Percentiles rank a stretch among this genome's conserved stretches.
Conservation (phyloP, 345 rosid species). For the Populus simonii region DNA sequence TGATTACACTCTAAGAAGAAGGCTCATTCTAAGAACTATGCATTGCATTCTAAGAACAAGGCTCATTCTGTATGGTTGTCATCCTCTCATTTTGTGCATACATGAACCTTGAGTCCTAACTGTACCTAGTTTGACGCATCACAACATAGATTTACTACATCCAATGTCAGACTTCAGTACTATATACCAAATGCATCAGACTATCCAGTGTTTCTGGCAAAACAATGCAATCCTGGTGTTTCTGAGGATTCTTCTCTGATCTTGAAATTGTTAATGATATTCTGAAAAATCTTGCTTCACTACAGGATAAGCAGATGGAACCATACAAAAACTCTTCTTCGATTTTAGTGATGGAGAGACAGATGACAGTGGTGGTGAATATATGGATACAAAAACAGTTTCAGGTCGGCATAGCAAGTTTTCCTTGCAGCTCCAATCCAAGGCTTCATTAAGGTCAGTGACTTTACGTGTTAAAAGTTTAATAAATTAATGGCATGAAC, state of each 20-base stretch:
- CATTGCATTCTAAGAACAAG: neutral
- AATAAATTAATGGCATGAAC: neutral
- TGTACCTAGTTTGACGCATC: neutral
- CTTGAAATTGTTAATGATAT: neutral
- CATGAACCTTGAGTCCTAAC: neutral
- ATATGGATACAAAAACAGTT: slow-evolving; percentile 42
- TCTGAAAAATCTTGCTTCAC: neutral
- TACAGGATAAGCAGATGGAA: slow-evolving; percentile 89
- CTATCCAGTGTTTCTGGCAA: neutral
- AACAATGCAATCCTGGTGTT: neutral
- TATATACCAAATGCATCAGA: neutral
- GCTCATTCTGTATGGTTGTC: neutral
- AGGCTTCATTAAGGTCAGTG: slow-evolving; percentile 53
- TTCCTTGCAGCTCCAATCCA: slow-evolving; percentile 45
- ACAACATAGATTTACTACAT: neutral
- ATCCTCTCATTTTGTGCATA: neutral
- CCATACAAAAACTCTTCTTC: slow-evolving; percentile 83
- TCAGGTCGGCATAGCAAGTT: slow-evolving; percentile 45
- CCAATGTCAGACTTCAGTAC: neutral
- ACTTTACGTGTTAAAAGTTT: neutral
- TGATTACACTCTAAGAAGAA: neutral
- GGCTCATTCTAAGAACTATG: neutral
- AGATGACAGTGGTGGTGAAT: slow-evolving; percentile 51
- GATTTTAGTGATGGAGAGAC: slow-evolving; percentile 65
- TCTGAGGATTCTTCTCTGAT: neutral